Conservation (phyloP, 1,284 basidiomycete genomes). For the Pascua guehoae region DNA sequence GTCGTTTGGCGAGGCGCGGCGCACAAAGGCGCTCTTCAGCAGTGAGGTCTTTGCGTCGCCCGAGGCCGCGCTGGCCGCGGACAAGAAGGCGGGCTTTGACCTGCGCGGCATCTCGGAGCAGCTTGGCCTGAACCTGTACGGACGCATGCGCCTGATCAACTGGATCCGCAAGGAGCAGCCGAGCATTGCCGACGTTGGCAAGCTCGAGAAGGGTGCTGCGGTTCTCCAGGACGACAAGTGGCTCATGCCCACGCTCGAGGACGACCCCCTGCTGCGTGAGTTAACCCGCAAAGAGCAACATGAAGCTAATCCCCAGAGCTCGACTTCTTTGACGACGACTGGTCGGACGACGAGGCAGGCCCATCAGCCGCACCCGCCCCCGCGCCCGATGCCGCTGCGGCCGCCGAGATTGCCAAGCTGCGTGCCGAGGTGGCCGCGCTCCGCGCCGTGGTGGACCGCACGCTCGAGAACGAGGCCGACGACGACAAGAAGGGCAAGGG, state of each 20-base stretch:
- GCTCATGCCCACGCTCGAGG: slow-evolving; percentile 70
- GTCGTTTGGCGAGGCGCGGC: slow-evolving; percentile 35
- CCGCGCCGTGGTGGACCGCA: slow-evolving; percentile 30
- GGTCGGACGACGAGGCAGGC: slow-evolving; percentile 60
- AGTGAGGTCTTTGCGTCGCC: slow-evolving; percentile 61
- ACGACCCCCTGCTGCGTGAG: slow-evolving; percentile 85
- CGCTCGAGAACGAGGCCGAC: slow-evolving; percentile 24
- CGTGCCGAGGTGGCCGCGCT: slow-evolving; percentile 33
- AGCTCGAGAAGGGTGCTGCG: slow-evolving; percentile 9
- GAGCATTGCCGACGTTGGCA: not conserved
- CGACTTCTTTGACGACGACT: slow-evolving; percentile 59
- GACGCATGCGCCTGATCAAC: slow-evolving; percentile 75
- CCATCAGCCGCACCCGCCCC: slow-evolving; percentile 13
- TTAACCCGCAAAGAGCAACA: slow-evolving; percentile 39
- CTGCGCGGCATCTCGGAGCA: slow-evolving; percentile 23
- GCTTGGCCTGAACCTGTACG: slow-evolving; percentile 61
- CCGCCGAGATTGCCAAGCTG: slow-evolving; percentile 26
- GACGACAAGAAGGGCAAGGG: slow-evolving; percentile 33
- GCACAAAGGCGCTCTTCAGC: slow-evolving; percentile 76
- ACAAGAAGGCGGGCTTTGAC: slow-evolving; percentile 56
- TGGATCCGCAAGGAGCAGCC: slow-evolving; percentile 65
- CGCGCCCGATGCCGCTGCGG: slow-evolving; percentile 49
- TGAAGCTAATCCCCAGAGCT: slow-evolving; percentile 51
- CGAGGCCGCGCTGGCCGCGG: slow-evolving; percentile 62
- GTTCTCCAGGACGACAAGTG: slow-evolving; percentile 67